These are phyloP conservation scores for Schizosaccharomyces japonicus DNA, from an alignment of 805 yeast species.

Conservation along the genomic window DNA sequence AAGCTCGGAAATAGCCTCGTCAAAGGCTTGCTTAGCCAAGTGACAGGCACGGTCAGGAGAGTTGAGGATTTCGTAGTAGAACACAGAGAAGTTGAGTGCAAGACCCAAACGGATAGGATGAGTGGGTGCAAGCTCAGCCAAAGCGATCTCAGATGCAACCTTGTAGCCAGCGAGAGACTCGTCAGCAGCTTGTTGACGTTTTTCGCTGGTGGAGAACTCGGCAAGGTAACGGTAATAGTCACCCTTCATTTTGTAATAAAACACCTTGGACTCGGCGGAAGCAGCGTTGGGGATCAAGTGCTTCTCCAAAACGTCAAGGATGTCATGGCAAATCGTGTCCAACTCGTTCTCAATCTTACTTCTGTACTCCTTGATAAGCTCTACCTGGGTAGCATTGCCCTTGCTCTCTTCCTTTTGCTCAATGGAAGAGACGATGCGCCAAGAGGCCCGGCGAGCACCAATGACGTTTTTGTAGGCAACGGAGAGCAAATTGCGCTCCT, in stretches of 20 bases:
- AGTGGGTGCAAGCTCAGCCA: slow-evolving; percentile 93
- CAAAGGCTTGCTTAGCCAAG: slow-evolving; percentile 85
- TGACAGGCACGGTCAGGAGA: slow-evolving; percentile 92
- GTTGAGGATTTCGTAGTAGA: slow-evolving; percentile 78
- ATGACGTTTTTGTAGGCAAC: slow-evolving; percentile 97
- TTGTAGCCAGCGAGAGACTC: slow-evolving; percentile 88
- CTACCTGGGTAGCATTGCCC: slow-evolving; percentile 67
- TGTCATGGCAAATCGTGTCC: slow-evolving; percentile 86
- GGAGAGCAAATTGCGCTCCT: slow-evolving; percentile 88
- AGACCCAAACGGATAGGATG: slow-evolving; percentile 96
- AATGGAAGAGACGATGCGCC: slow-evolving; percentile 97
- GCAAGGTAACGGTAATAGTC: slow-evolving; percentile 98
- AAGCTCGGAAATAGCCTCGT: slow-evolving; percentile 84
- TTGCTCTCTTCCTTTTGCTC: slow-evolving; percentile 98
- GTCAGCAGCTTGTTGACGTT: slow-evolving; percentile 84
- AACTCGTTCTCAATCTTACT: slow-evolving; percentile 85
- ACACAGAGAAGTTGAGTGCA: slow-evolving; percentile 79
- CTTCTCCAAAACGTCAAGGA: slow-evolving; percentile 62
- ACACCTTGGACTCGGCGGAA: slow-evolving; percentile 93
- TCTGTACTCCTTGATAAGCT: slow-evolving; percentile 83
- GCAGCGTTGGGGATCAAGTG: slow-evolving; percentile 88
- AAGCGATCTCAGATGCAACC: slow-evolving; percentile 92
- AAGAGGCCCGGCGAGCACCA: slow-evolving; percentile 98
- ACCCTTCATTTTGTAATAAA: slow-evolving; percentile 98
- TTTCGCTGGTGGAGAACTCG: slow-evolving; percentile 81